Evolutionary conservation across 2,329 filamentous ascomycete species (phyloP), one percentile per base, ranked within the genome.

Genomic region (Ascochyta pisi): DNA sequence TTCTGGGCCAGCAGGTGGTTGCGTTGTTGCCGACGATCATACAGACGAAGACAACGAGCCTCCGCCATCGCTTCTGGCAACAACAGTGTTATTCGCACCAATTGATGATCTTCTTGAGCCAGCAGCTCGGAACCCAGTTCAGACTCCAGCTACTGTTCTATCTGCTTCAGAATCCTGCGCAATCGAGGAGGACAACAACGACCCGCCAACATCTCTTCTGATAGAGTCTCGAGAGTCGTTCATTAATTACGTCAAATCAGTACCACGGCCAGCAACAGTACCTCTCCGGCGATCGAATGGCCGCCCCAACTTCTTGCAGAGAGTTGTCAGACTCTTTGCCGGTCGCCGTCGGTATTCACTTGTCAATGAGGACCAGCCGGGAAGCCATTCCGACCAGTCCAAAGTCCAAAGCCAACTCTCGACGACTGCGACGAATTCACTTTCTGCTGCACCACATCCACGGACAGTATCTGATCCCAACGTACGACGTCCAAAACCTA

Each of bases 241-340:
- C 2, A 10, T 29, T 8, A 29, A 34, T 3, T 16, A 37, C 13
- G 22, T 43, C 35, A 23, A 44, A 23, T 9, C 24, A 16, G 6
- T 19, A 24, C 7, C 15, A 31, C 37, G 40, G 5, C 24, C 40
- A 12, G 24, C 10, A 9, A 23, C n/a, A 8, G 26, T 3, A 15
- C 29, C 49, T 16, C n/a, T 15, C 26, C 15, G 54, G 15, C 15
- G 19, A 7, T 38, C 16, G 3, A 37, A 34, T 6, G 6, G 22
- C 24, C 35, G 29, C 16, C 4, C 22, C 5, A 40, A 24, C 16
- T 50, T 56, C 39, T 37, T 62, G 7, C 41, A 57, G 15, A 51
- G 31, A 15, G 16, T 64, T 2, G 42, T 66, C 9, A 40, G 23
- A 2, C 53, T 65, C 2, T 64, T 65, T 34, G 52, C 59, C 6